Evolutionary conservation across 139 green algal species (phyloP).

Genomic region (Chlorella ohadii): DNA sequence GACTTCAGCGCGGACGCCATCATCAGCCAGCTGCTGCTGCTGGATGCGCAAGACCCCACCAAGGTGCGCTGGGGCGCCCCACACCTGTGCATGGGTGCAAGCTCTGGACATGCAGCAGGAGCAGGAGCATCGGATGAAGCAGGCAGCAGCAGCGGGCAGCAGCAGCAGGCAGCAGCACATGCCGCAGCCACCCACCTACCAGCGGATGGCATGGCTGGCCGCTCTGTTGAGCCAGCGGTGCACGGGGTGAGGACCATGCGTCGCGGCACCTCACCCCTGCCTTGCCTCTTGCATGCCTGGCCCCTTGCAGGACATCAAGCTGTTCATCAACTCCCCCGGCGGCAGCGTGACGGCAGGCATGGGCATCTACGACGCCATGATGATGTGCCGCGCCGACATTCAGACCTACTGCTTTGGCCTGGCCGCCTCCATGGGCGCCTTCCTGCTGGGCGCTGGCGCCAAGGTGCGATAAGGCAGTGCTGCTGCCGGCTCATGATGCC

Average conservation of each 20-base stretch:
- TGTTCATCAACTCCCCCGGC: conserved; percentile 99
- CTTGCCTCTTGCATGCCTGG: too few relatives aligned
- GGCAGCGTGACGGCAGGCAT: conserved; percentile 97
- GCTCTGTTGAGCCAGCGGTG: too few relatives aligned
- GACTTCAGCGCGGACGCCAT: conserved; percentile 96
- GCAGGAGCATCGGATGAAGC: too few relatives aligned
- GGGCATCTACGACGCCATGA: conserved; percentile 99
- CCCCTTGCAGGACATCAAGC: conserved; percentile 97
- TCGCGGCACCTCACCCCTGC: too few relatives aligned
- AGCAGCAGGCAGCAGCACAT: too few relatives aligned
- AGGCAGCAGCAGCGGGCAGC: too few relatives aligned
- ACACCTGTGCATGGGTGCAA: too few relatives aligned
- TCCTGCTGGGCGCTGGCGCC: conserved; percentile 93
- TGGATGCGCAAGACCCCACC: conserved; percentile 93
- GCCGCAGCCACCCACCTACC: too few relatives aligned
- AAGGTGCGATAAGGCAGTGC: conserved; percentile 32
- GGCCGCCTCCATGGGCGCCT: conserved; percentile 99
- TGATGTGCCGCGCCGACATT: conserved; percentile 64
- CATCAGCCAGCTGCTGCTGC: conserved; percentile 96
- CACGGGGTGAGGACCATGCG: too few relatives aligned
- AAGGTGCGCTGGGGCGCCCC: conserved; percentile 56
- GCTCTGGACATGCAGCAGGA: not conserved
- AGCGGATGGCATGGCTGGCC: too few relatives aligned
- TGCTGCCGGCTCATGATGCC: too few relatives aligned
- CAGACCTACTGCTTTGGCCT: conserved; percentile 98